Conservation (phyloP, 805 yeast genomes). For the Yamadazyma paraphyllophila region DNA sequence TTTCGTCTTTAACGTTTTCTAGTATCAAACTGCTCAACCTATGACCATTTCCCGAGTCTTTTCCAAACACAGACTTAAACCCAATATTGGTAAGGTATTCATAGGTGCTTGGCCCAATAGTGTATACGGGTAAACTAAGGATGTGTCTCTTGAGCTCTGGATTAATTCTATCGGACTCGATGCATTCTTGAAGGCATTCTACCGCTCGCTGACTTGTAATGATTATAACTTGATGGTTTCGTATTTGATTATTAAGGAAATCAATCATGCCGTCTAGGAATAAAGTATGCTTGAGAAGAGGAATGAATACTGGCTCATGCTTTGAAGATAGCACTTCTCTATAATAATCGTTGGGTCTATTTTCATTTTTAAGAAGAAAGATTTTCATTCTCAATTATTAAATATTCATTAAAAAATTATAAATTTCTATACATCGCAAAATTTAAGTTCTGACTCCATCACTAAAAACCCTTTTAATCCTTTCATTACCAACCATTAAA, state of each 20-base stretch:
- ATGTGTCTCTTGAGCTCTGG: slow-evolving; percentile 21
- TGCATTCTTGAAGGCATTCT: slow-evolving; percentile 60
- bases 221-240: slow-evolving; percentile 41
- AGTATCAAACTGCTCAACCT: slow-evolving; percentile 64
- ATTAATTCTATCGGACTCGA: slow-evolving; percentile 23
- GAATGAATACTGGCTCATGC: slow-evolving; percentile 53
- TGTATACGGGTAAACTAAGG: slow-evolving; percentile 58
- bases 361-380: slow-evolving; percentile 67
- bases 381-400: slow-evolving; percentile 24
- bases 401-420: slow-evolving; percentile 1
- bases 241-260: slow-evolving; percentile 44
- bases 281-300: slow-evolving; percentile 65
- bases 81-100: slow-evolving; percentile 58
- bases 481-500: slow-evolving; percentile 43
- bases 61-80: slow-evolving; percentile 62
- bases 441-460: slow-evolving; percentile 8
- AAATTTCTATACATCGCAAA: slow-evolving; percentile 5
- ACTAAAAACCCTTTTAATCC: slow-evolving; percentile 36
- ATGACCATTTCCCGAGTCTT: slow-evolving; percentile 77
- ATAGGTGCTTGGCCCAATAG: slow-evolving; percentile 91
- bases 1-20: slow-evolving; percentile 22
- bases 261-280: slow-evolving; percentile 44
- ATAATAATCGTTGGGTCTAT: slow-evolving; percentile 69
- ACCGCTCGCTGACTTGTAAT: slow-evolving; percentile 92
- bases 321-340: slow-evolving; percentile 7